Conservation (phyloP, 2,329 filamentous ascomycete species). For the Colletotrichum chlorophyti region DNA sequence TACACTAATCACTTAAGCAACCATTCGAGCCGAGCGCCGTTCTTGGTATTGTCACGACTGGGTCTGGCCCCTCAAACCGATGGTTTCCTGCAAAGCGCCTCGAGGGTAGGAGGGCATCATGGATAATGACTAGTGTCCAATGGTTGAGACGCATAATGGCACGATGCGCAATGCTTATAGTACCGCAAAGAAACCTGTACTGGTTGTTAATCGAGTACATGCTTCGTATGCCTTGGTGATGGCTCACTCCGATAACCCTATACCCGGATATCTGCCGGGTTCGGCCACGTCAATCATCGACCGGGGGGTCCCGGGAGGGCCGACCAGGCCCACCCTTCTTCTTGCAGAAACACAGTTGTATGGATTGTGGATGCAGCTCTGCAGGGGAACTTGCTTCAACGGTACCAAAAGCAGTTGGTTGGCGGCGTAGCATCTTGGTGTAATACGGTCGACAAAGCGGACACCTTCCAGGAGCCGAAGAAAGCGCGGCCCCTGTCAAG, state of each 20-base stretch:
- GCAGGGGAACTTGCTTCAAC: slow-evolving; percentile 16
- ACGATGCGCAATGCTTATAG: not conserved
- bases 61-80: not conserved
- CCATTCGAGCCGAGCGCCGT: no score
- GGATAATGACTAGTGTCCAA: slow-evolving; percentile 18
- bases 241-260: slow-evolving; percentile 26
- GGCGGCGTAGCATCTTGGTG: not conserved
- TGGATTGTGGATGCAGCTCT: slow-evolving; percentile 18
- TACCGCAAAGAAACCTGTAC: not conserved
- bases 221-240: not conserved
- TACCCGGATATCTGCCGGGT: slow-evolving; percentile 11
- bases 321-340: slow-evolving; percentile 9
- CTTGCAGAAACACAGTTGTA: slow-evolving; percentile 16
- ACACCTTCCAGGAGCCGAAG: no score
- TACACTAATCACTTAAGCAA: slow-evolving; percentile 2
- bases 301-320: slow-evolving; percentile 11
- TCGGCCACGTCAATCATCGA: slow-evolving; percentile 8
- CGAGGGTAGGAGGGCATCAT: not conserved
- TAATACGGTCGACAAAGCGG: slow-evolving; percentile 16
- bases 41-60: not conserved
- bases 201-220: slow-evolving; percentile 11
- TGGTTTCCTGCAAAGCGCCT: not conserved
- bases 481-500: not conserved
- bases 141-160: slow-evolving; percentile 1
- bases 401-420: slow-evolving; percentile 16